Percentiles rank a stretch among this genome's conserved stretches.
Evolutionary conservation across 176 grass and related monocot genomes (phyloP).

Genomic region (Phoenix dactylifera): DNA sequence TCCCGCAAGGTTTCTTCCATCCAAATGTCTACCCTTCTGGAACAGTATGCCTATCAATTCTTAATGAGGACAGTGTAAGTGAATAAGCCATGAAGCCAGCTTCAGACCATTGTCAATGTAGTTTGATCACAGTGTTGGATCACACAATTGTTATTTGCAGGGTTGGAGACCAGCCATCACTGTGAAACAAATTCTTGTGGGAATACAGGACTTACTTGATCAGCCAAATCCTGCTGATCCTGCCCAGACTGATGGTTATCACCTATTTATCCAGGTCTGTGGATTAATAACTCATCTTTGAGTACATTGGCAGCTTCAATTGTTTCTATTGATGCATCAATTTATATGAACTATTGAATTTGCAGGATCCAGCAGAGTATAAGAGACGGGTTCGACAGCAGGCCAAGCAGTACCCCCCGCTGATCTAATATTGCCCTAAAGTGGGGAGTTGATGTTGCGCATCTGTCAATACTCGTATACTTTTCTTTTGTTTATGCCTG

Average conservation of each 20-base stretch:
- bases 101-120: not conserved
- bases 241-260: slow-evolving; percentile 76
- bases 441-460: too few relatives aligned
- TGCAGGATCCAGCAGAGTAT: slow-evolving; percentile 64
- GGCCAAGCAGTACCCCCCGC: slow-evolving; percentile 60
- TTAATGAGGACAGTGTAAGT: slow-evolving; percentile 77
- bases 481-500: too few relatives aligned
- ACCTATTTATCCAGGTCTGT: slow-evolving; percentile 67
- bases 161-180: slow-evolving; percentile 86
- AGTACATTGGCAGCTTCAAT: too few relatives aligned
- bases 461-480: too few relatives aligned
- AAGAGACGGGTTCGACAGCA: slow-evolving; percentile 54
- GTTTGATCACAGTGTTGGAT: not conserved
- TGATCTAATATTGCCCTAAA: slow-evolving; percentile 24
- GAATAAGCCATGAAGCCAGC: not conserved
- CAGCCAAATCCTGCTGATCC: slow-evolving; percentile 77
- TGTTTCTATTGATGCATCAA: too few relatives aligned
- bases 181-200: slow-evolving; percentile 81
- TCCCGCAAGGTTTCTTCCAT: slow-evolving; percentile 76
- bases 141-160: slow-evolving; percentile 26
- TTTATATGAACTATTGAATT: not conserved
- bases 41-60: slow-evolving; percentile 81
- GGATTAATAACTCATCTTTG: not conserved
- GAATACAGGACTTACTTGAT: slow-evolving; percentile 90
- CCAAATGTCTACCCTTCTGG: slow-evolving; percentile 91